Evolutionary conservation across 2,329 filamentous ascomycete genomes (phyloP).

Genomic region (Fusarium staphyleae): DNA sequence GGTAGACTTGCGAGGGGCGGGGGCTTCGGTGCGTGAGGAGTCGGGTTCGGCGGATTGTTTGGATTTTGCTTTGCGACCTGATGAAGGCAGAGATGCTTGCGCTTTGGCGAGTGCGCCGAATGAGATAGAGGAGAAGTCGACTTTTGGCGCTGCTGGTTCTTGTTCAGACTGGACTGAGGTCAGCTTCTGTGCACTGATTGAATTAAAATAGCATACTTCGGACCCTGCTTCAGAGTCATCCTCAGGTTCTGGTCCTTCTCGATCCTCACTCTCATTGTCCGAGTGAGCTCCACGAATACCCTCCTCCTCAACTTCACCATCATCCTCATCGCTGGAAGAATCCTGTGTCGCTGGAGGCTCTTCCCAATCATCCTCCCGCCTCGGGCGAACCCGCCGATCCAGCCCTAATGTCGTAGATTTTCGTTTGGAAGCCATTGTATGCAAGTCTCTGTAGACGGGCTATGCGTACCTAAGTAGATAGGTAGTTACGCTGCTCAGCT

Average conservation of each 20-base stretch:
- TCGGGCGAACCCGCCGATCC: slow-evolving; percentile 53
- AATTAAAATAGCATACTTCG: slow-evolving; percentile 31
- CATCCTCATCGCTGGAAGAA: slow-evolving; percentile 38
- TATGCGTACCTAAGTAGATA: not conserved
- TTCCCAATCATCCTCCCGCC: slow-evolving; percentile 54
- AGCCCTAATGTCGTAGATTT: slow-evolving; percentile 49
- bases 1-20: slow-evolving; percentile 45
- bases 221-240: slow-evolving; percentile 39
- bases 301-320: slow-evolving; percentile 44
- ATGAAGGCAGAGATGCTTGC: slow-evolving; percentile 68
- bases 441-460: not conserved
- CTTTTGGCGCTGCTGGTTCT: slow-evolving; percentile 44
- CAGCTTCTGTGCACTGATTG: slow-evolving; percentile 1
- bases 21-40: slow-evolving; percentile 39
- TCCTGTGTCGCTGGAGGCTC: slow-evolving; percentile 47
- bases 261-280: slow-evolving; percentile 43
- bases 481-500: not conserved
- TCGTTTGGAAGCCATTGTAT: slow-evolving; percentile 49
- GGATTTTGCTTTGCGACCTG: slow-evolving; percentile 41
- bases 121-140: slow-evolving; percentile 69
- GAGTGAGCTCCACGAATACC: slow-evolving; percentile 37
- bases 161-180: slow-evolving; percentile 35
- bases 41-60: slow-evolving; percentile 35
- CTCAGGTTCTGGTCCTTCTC: slow-evolving; percentile 26
- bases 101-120: slow-evolving; percentile 92